Evolutionary conservation across 345 rosid genomes (phyloP).

Genomic region (Gossypium anomalum): DNA sequence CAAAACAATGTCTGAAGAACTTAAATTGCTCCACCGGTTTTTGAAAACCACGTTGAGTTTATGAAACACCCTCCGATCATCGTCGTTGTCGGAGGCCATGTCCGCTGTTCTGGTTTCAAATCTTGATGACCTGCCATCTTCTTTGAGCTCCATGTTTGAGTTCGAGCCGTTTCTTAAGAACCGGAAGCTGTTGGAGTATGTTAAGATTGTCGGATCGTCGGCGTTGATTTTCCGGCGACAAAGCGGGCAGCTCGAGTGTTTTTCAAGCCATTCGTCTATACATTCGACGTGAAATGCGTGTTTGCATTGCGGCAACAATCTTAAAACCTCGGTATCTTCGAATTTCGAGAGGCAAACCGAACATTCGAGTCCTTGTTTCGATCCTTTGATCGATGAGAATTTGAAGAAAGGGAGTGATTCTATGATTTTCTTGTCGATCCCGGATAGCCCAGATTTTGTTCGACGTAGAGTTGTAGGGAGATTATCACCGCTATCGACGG

Average conservation of each 20-base stretch:
- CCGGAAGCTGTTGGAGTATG: conserved; percentile 56
- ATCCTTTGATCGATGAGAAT: conserved; percentile 74
- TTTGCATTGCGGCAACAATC: conserved; percentile 72
- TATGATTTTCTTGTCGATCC: conserved; percentile 65
- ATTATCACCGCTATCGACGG: neutral
- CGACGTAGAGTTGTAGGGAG: conserved; percentile 16
- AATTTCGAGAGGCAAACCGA: conserved; percentile 78
- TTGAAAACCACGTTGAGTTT: conserved; percentile 56
- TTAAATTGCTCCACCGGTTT: conserved; percentile 84
- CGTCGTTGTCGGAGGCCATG: neutral
- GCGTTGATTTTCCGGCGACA: conserved; percentile 54
- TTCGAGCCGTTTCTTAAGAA: conserved; percentile 38
- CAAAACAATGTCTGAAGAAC: conserved; percentile 72
- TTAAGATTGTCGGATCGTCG: conserved; percentile 44
- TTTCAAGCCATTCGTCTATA: conserved; percentile 87
- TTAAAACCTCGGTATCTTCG: conserved; percentile 62
- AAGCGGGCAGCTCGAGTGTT: conserved; percentile 85
- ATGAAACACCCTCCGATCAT: conserved; percentile 32
- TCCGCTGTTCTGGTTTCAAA: conserved; percentile 53
- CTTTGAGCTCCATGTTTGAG: conserved; percentile 53
- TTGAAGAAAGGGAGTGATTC: conserved; percentile 86
- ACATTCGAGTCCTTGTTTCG: conserved; percentile 77
- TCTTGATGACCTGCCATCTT: conserved; percentile 45
- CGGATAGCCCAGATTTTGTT: conserved; percentile 53
- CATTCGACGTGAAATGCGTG: conserved; percentile 90